Evolutionary conservation across 2,329 filamentous ascomycete genomes (phyloP), one percentile per base, ranked within the genome.

Genomic region (Juglanconis sp.): DNA sequence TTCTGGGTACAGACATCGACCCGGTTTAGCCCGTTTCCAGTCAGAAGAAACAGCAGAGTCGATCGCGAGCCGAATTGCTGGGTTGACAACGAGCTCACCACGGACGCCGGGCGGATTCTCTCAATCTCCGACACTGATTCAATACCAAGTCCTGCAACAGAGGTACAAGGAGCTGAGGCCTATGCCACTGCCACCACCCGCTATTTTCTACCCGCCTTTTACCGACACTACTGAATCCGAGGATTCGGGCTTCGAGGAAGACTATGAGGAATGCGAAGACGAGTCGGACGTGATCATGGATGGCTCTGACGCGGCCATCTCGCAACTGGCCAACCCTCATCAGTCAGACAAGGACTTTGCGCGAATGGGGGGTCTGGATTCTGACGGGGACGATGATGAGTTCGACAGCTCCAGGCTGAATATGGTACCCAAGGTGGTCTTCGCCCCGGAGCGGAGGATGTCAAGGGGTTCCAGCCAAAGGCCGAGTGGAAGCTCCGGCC

Each of bases 111-210:
- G 10, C 8, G 46, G 61, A 0, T 53, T 61, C 1, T 49, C 55
- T 4, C 53, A 48, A 11, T 48, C 40, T 5, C 56, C 44, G 1
- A 53, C 66, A 0, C 46, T 63, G 0, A 59, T 83, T 1, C 70
- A 75, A 30, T 80, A 83, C 24, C 71, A 80, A 54, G 84, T 85
- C 54, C 57, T 80, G 0, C 73, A 74, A 0, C 73, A 73, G 2
- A 73, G 71, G 6, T 71, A 81, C 53, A 77, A 74, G 59, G 74
- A 72, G 11, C 69, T 84, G 7, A 70, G 75, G 0, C 81, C 83
- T 0, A 74, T 79, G 0, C 70, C 80, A 1, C 73, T 86, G 0
- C 83, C 83, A 0, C 81, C 81, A 0, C 80, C 83, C 0, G 75
- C 77, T 3, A 79, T 80, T 61, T 85, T 81, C 67, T 79, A 80